Evolutionary conservation across 495 filamentous ascomycete genomes (phyloP), one percentile per base, ranked within the genome.

Genomic region (Clavariopsis aquatica): DNA sequence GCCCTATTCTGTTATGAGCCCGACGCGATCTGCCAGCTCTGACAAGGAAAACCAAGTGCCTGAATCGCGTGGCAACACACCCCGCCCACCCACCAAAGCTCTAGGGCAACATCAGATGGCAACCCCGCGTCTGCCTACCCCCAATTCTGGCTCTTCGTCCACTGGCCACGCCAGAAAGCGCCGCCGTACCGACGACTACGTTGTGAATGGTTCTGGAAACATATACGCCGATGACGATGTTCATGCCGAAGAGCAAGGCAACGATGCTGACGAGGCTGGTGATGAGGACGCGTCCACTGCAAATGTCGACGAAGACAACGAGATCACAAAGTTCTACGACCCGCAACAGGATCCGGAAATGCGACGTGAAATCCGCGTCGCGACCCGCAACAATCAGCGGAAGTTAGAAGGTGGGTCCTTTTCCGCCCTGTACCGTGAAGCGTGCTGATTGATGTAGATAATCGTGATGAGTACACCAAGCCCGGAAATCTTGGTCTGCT

Each of bases 281-380:
- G 80, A 78, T 9, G 83, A 84, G 45, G 78, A 24, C 22, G 73
- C 71, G 15, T 45, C 70, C 10, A 36, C 29, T 26, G 64, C 62
- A 20, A 36, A 65, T 19, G 54, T 29, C 7, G n/a, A 56, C 23
- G 52, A 34, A 5, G 58, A 58, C 15, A 41, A 59, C 38, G 60
- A 64, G 24, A 10, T 1, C 6, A 59, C 45, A 2, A 53, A 81
- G 57, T 87, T 80, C 64, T 99, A 95, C 71, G 91, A 99, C 64
- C 94, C 94, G 0, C 87, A 96, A 68, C 94, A 99, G 71, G 83
- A 90, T 63, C 82, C 87, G 38, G 85, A 87, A n/a, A 85, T 93
- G 73, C 83, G 93, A 27, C 80, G 93, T 46, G 72, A 80, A 38
- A 72, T 96, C 23, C 85, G 91, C 27, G 85, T 84, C 57, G 83